Evolutionary conservation across 257 asterid species (phyloP).

Genomic region (Primulina tabacum): DNA sequence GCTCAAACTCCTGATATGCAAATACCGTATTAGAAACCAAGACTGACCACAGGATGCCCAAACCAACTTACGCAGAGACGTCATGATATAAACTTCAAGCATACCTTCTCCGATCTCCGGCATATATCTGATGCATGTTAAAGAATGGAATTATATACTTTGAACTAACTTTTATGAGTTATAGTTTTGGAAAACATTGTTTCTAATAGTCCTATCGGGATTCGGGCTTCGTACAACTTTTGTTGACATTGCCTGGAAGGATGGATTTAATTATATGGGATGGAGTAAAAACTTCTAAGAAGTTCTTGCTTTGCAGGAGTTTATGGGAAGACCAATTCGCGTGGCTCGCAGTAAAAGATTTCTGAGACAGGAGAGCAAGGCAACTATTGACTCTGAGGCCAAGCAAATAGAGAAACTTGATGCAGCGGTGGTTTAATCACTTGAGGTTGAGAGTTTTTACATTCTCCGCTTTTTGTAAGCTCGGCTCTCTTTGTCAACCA

Average conservation of each 20-base stretch:
- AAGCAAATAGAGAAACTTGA: constrained; percentile 17
- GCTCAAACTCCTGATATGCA: neutral
- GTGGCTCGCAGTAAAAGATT: constrained; percentile 65
- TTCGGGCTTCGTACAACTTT: neutral
- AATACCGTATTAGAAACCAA: neutral
- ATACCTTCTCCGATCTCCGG: neutral
- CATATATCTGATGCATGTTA: neutral
- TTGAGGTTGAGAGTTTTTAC: constrained; percentile 28
- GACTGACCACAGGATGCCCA: neutral
- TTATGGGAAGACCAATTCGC: constrained; percentile 78
- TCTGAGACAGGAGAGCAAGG: constrained; percentile 62
- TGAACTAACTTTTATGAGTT: neutral
- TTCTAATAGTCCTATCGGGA: neutral
- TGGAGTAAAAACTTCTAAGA: constrained; percentile 13
- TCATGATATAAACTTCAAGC: neutral
- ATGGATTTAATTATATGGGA: neutral
- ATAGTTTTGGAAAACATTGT: neutral
- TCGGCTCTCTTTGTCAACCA: neutral
- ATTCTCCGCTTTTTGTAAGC: constrained; percentile 16
- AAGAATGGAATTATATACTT: neutral
- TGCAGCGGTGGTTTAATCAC: constrained; percentile 27
- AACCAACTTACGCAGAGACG: neutral
- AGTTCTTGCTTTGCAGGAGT: constrained; percentile 51
- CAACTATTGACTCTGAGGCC: constrained; percentile 36
- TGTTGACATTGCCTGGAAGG: neutral